Conservation (phyloP, 164 flowering plant species). For the Protea cynaroides region DNA sequence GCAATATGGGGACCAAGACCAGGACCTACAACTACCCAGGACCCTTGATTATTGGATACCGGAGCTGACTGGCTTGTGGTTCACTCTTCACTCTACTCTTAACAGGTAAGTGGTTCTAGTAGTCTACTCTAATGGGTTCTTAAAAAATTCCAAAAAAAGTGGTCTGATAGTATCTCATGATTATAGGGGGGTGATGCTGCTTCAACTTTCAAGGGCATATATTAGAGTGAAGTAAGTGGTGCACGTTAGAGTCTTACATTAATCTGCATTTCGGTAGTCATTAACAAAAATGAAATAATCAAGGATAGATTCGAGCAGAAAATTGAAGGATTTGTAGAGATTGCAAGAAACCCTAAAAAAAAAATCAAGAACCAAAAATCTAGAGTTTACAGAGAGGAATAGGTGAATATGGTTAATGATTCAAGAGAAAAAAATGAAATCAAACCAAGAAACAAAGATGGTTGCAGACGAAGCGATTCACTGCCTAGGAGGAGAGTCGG, state of each 20-base stretch:
- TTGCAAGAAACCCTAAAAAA: too few species aligned
- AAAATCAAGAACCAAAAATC: too few species aligned
- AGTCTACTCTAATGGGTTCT: background rate
- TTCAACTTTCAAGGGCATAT: slow-evolving; percentile 32
- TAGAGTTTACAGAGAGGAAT: too few species aligned
- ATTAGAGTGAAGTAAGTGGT: slow-evolving; percentile 38
- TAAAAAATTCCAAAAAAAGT: background rate
- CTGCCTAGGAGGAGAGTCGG: too few species aligned
- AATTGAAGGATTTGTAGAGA: too few species aligned
- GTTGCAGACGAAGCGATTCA: too few species aligned
- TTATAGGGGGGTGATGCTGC: slow-evolving; percentile 21
- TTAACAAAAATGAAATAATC: too few species aligned
- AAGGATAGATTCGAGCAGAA: too few species aligned
- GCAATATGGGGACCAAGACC: slow-evolving; percentile 4
- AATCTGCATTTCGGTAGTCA: too few species aligned
- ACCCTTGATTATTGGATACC: slow-evolving; percentile 1
- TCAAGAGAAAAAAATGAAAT: too few species aligned
- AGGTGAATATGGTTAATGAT: too few species aligned
- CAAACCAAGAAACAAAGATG: too few species aligned
- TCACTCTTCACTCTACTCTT: slow-evolving; percentile 16
- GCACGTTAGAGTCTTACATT: slow-evolving; percentile 6
- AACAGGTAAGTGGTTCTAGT: slow-evolving; percentile 16
- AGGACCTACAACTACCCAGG: slow-evolving; percentile 9
- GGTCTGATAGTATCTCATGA: background rate
- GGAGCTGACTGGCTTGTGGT: slow-evolving; percentile 31